Evolutionary conservation across 257 asterid genomes (phyloP).

Genomic region (Petrea volubilis): DNA sequence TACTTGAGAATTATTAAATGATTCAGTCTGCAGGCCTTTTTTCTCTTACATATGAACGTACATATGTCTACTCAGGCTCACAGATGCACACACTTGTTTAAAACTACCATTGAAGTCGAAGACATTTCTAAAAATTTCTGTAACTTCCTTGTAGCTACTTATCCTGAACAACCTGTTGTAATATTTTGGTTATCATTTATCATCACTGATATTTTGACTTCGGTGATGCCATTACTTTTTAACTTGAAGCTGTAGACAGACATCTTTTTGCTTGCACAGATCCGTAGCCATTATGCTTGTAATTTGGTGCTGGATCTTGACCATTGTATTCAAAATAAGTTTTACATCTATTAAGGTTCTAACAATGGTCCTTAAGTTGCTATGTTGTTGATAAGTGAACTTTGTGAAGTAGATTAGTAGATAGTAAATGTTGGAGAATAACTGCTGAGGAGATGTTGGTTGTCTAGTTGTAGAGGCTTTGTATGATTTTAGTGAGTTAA

Average conservation of each 20-base stretch:
- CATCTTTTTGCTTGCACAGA: not conserved
- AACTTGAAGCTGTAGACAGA: not conserved
- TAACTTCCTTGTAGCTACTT: not conserved
- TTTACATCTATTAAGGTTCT: not conserved
- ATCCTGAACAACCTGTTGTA: not conserved
- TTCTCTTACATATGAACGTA: not conserved
- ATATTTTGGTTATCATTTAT: not conserved
- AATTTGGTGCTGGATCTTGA: not conserved
- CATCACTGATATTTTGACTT: not conserved
- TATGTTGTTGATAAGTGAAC: not conserved
- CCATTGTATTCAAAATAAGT: not conserved
- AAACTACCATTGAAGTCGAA: too few relatives aligned
- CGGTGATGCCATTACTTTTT: not conserved
- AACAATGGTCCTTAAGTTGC: not conserved
- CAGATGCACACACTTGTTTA: too few relatives aligned
- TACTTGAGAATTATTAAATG: not conserved
- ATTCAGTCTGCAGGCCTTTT: not conserved
- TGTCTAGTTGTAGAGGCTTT: not conserved
- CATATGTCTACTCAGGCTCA: too few relatives aligned
- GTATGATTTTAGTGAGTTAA: not conserved
- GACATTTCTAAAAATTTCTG: too few relatives aligned
- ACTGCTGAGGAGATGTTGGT: not conserved
- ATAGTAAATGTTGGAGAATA: not conserved
- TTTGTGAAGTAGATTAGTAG: not conserved
- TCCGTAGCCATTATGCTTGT: not conserved